Base-by-base conservation (phyloP, 2,329 filamentous ascomycete genomes). In the Cladosporium phlei region DNA sequence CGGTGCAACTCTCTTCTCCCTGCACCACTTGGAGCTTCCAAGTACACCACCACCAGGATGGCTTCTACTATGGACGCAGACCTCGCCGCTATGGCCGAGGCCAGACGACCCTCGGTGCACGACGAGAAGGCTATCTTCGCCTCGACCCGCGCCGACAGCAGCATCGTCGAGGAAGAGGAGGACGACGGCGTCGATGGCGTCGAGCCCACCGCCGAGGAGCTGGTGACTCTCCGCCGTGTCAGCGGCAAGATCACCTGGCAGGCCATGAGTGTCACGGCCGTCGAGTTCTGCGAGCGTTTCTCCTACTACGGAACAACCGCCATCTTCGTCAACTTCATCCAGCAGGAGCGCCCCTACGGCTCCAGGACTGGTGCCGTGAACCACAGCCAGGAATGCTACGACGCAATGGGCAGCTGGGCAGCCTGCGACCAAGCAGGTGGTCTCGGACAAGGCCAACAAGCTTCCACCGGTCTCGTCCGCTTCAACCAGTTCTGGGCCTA, bases 251-350 rank as follows among this genome's bases (percentile, higher is more conserved):
- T 75, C 3, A 70, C 70, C 37, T 70, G 69, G 63, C 63, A 64
- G 30, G 69, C 70, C 9, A 71, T 70, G 55, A 59, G 72, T 9
- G 66, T 75, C 42, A 70, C 71, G 21, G 59, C 73, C 46, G 69
- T 75, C 50, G 70, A 75, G 55, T 65, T 74, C 4, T 72, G 69
- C 60, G 72, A 74, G 57, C 60, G 71, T 9, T 73, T 73, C 60
- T 67, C 67, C n/a, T 75, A 61, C 54, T 64, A 63, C 48, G 61
- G 61, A 5, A 63, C 72, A 0, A 69, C 68, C 1, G 71, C 69
- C 1, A 69, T 71, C 11, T 72, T 74, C 49, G 70, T 73, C 53
- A 75, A 75, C 54, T 75, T 73, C 59, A 72, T 74, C 47, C 59
- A 63, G 44, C 59, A 60, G 37, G 53, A 53, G 17, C 52, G 55